Conservation (phyloP, 495 filamentous ascomycete species). For the Hypoxylon rickii region DNA sequence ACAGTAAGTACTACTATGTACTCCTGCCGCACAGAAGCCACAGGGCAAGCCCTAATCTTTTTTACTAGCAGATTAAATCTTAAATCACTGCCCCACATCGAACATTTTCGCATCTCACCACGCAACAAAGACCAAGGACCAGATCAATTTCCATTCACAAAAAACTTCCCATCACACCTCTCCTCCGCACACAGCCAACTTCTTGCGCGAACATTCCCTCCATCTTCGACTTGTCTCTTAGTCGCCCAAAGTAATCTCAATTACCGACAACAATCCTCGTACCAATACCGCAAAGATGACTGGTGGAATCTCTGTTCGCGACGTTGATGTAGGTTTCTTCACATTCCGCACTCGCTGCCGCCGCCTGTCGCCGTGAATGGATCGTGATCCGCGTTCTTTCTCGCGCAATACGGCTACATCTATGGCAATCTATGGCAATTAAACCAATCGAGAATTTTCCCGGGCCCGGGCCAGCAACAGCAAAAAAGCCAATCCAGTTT, state of each 20-base stretch:
- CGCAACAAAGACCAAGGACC: neutral
- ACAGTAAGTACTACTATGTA: no score
- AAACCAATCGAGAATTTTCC: slow-evolving; percentile 19
- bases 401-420: slow-evolving; percentile 1
- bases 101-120: no score
- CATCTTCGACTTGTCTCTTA: neutral
- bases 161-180: slow-evolving; percentile 16
- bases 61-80: slow-evolving; percentile 6
- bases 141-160: neutral
- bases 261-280: slow-evolving; percentile 6
- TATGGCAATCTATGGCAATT: no score
- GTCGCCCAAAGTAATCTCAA: neutral
- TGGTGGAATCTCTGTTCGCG: slow-evolving; percentile 77
- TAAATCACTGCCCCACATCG: neutral
- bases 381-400: slow-evolving; percentile 3
- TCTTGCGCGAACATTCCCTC: slow-evolving; percentile 16
- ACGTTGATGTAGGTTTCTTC: slow-evolving; percentile 66
- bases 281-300: slow-evolving; percentile 69
- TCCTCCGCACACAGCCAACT: slow-evolving; percentile 21
- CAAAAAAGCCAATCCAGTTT: neutral
- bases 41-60: slow-evolving; percentile 27
- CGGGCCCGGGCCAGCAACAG: slow-evolving; percentile 5
- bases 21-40: no score
- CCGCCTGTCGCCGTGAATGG: slow-evolving; percentile 10
- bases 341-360: slow-evolving; percentile 7